Conservation (phyloP, 106 monocot species). For the Apostasia ramifera region DNA sequence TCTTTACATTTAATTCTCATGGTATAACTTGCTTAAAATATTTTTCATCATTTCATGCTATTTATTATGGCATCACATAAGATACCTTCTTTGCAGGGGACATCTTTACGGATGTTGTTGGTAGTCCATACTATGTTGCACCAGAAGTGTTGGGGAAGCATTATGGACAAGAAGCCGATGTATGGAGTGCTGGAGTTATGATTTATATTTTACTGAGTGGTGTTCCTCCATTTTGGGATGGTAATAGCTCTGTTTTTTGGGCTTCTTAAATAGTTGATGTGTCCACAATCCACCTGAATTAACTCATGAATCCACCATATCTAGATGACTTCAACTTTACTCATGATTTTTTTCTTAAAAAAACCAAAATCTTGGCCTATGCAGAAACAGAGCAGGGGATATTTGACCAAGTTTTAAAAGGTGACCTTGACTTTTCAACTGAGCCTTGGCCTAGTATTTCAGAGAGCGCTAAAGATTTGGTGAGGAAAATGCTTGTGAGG, state of each 20-base stretch:
- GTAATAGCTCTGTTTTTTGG: constrained; percentile 9
- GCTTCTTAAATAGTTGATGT: background rate
- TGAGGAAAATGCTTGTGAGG: constrained; percentile 52
- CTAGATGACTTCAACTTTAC: too few relatives aligned
- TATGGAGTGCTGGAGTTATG: constrained; percentile 65
- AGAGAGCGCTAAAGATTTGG: constrained; percentile 48
- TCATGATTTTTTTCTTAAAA: background rate
- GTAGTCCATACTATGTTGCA: constrained; percentile 60
- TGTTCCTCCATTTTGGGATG: constrained; percentile 65
- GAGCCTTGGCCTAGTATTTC: constrained; percentile 58
- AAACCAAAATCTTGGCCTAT: constrained; percentile 1
- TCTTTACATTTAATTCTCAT: background rate
- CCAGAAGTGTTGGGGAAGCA: constrained; percentile 47
- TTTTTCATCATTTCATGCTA: background rate
- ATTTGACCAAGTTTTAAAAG: constrained; percentile 55
- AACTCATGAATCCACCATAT: too few relatives aligned
- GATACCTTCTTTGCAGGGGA: constrained; percentile 26
- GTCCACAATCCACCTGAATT: too few relatives aligned
- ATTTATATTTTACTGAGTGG: constrained; percentile 56
- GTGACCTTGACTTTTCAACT: constrained; percentile 45
- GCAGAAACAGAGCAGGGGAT: constrained; percentile 54
- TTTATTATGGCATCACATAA: background rate
- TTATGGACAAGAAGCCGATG: constrained; percentile 53
- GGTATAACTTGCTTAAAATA: background rate
- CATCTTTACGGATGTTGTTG: constrained; percentile 44